Evolutionary conservation across 768 basidiomycete species (phyloP).

Genomic region (Pleurotus tuoliensis): DNA sequence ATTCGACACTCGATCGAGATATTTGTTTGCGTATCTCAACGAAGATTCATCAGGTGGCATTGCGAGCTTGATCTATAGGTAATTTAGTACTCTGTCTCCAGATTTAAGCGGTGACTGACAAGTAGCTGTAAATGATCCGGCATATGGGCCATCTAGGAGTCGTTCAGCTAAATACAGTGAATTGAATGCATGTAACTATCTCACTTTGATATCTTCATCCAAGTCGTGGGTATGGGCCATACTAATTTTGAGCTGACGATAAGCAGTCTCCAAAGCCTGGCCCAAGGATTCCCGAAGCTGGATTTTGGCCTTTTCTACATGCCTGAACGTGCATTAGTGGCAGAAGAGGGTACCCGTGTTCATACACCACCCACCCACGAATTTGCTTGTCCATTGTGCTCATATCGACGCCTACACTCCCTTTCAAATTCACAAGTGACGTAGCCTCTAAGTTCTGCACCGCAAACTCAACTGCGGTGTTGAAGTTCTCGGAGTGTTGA

Average conservation of each 20-base stretch:
- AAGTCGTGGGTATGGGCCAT: slow-evolving; percentile 50
- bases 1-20: slow-evolving; percentile 43
- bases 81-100: neutral
- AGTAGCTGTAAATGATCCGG: slow-evolving; percentile 74
- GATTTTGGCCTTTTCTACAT: slow-evolving; percentile 65
- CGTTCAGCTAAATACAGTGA: neutral
- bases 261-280: slow-evolving; percentile 54
- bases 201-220: slow-evolving; percentile 63
- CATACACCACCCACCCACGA: slow-evolving; percentile 42
- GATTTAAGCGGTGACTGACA: slow-evolving; percentile 33
- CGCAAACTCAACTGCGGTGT: slow-evolving; percentile 49
- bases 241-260: slow-evolving; percentile 46
- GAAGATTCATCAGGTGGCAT: slow-evolving; percentile 46
- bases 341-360: neutral
- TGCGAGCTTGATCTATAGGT: slow-evolving; percentile 51
- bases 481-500: slow-evolving; percentile 34
- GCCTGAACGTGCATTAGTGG: slow-evolving; percentile 29
- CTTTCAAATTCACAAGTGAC: slow-evolving; percentile 40
- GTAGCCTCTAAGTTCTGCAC: slow-evolving; percentile 57
- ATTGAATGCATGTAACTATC: neutral
- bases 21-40: slow-evolving; percentile 47
- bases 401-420: slow-evolving; percentile 55
- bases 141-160: slow-evolving; percentile 48
- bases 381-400: slow-evolving; percentile 50
- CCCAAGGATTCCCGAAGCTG: slow-evolving; percentile 60